Base-by-base conservation (phyloP, 2,329 filamentous ascomycete genomes). In the Xylariaceae sp. region DNA sequence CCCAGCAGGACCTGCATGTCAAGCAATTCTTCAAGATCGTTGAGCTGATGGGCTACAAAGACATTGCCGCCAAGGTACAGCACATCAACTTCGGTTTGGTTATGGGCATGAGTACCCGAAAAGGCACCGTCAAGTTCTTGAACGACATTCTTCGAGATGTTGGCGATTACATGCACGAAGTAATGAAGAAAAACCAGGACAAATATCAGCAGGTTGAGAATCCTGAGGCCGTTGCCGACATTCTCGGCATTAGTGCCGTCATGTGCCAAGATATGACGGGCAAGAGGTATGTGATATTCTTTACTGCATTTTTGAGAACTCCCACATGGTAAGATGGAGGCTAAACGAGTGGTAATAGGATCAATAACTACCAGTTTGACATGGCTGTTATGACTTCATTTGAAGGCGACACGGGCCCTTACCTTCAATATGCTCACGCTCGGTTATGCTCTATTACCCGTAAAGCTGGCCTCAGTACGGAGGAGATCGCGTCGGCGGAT, bases 251-350 rank as follows among this genome's bases (percentile, higher is more conserved):
- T 69, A 91, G 88, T 61, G 87, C 88, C 68, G 92, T 97, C 68
- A 97, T 97, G 91, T 90, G 96, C 26, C 92, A 97, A 73, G 94
- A 97, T 68, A 96, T 97, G 90, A 88, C 83, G 62, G 94, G 92
- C 70, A 97, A 96, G 83, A 83, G 89, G 86, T 87, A 73, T 61
- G 80, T 66, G 1, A 9, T 43, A n/a, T 26, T 26, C 32, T 19
- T 9, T 5, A 30, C 35, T 37, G 8, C 8, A 37, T 11, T 37
- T 11, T 37, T 9, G 9, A 30, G 12, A 30, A 44, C 6, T 12
- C 5, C 30, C 9, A 8, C 8, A 46, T 73, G 76, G 73, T 75
- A 29, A 52, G 43, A 39, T 54, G 26, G 8, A 55, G 27, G 7
- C 41, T 56, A 37, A 58, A n/a, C 9, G 3, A 31, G 6, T 30